Evolutionary conservation across 2,329 filamentous ascomycete species (phyloP).

Genomic region (Rhexocercosporidium sp.): DNA sequence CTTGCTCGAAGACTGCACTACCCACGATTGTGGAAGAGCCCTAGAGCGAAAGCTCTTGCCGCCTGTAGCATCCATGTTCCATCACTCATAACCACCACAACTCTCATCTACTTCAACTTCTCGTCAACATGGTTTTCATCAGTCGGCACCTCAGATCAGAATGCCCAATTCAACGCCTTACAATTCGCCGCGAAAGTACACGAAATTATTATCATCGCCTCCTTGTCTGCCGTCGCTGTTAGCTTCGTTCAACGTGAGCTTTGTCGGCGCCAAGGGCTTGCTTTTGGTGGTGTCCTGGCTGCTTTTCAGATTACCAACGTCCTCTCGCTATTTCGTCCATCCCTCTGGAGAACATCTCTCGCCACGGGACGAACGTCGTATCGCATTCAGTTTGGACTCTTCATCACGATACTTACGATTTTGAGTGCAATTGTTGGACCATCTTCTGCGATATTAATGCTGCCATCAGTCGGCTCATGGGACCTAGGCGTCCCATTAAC

Average conservation of each 20-base stretch:
- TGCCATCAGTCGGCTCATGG: background rate
- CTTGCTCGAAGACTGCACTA: too few relatives aligned
- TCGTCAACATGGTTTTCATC: too few relatives aligned
- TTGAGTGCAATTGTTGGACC: background rate
- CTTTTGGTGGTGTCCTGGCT: background rate
- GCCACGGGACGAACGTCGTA: background rate
- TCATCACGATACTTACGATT: background rate
- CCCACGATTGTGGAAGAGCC: too few relatives aligned
- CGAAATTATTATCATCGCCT: conserved; percentile 5
- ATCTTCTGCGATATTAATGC: conserved; percentile 6
- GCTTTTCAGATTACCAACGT: background rate
- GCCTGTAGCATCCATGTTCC: background rate
- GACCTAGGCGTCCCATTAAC: background rate
- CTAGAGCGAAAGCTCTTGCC: too few relatives aligned
- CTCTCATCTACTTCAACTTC: too few relatives aligned
- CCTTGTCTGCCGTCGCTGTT: background rate
- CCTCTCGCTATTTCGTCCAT: background rate
- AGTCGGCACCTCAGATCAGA: background rate
- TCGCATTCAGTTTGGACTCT: background rate
- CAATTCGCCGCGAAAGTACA: conserved; percentile 3
- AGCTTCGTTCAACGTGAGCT: background rate
- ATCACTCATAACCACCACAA: background rate
- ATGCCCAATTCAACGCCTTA: conserved; percentile 1
- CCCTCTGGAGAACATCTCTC: background rate
- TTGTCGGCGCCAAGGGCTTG: background rate